phyloP scores from a whole-genome alignment of 2,329 filamentous ascomycete species.

The Ophiostoma triangulosporum region DNA sequence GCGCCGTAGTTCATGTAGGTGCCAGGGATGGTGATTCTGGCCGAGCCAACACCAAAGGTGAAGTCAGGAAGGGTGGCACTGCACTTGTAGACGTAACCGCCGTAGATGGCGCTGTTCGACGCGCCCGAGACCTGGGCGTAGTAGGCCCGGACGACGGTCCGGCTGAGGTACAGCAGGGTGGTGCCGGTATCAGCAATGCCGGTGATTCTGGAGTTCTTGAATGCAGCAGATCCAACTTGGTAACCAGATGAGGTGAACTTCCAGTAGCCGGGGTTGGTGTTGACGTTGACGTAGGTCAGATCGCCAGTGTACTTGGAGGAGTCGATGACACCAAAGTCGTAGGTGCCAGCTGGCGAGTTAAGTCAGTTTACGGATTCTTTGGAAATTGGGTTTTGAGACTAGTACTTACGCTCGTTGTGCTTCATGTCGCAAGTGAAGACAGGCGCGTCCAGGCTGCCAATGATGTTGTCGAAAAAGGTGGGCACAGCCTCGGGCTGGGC shows the following conservation, averaged over 20 bases:
- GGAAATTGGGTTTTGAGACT: background rate
- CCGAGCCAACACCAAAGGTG: slow-evolving; percentile 21
- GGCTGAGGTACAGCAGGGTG: slow-evolving; percentile 25
- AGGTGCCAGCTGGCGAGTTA: slow-evolving; percentile 17
- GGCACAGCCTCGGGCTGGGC: slow-evolving; percentile 14
- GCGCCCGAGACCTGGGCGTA: slow-evolving; percentile 25
- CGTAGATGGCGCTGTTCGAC: slow-evolving; percentile 20
- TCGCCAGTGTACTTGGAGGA: slow-evolving; percentile 36
- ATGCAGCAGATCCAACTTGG: slow-evolving; percentile 31
- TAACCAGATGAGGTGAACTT: slow-evolving; percentile 37
- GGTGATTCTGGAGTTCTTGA: slow-evolving; percentile 24
- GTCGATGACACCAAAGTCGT: slow-evolving; percentile 46
- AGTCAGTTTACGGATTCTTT: background rate
- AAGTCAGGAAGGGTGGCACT: slow-evolving; percentile 22
- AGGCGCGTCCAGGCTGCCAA: slow-evolving; percentile 22
- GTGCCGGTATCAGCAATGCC: slow-evolving; percentile 30
- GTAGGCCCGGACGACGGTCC: slow-evolving; percentile 25
- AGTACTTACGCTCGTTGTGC: slow-evolving; percentile 12
- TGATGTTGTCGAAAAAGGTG: slow-evolving; percentile 26
- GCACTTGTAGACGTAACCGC: slow-evolving; percentile 27
- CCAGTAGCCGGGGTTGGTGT: slow-evolving; percentile 41
- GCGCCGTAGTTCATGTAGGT: slow-evolving; percentile 24
- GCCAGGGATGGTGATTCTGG: slow-evolving; percentile 20
- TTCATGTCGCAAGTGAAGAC: slow-evolving; percentile 40
- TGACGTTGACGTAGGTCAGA: slow-evolving; percentile 36